Base-by-base conservation (phyloP, 192 early-diverging fungal species). In the Podila clonocystis region DNA sequence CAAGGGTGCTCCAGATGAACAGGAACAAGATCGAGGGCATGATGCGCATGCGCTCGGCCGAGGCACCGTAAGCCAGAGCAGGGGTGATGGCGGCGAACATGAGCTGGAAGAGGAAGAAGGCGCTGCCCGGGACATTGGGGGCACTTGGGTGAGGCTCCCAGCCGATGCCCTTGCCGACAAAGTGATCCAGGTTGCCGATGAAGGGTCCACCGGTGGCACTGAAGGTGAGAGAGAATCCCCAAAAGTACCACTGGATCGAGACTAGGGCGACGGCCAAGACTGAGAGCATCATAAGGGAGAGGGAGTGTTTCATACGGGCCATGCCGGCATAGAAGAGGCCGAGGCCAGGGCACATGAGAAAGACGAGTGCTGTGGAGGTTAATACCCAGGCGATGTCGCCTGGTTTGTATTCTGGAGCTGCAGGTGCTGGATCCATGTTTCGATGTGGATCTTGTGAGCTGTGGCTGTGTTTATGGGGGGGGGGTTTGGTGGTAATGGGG, bases 81-180 rank as follows among this genome's bases (percentile, higher is more conserved):
- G 91, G 91, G 12, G 93, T 93, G 59, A 95, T 74, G 12, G 87
- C 86, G 0, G 94, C 93, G 84, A 94, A 95, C 93, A 95, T 94
- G 66, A 91, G 84, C 82, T 96, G 95, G 82, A 91, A 94, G 31
- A 93, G 75, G 41, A 91, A 86, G 74, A 89, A 93, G 19, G 90
- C 88, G 9, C 85, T 72, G 11, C 82, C 86, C 0, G 94, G 95
- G 29, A 95, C 84, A 5, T 83, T 90, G 9, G 88, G 89, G 9
- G 88, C 86, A 29, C 84, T 87, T 17, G 86, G 84, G 67, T 87
- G 85, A 41, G 89, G 87, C 17, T 85, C 83, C 61, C 75, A 72
- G 36, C 84, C 78, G 66, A 94, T 89, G 30, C 86, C 83, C 33
- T 88, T 86, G 28, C 92, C 86, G 59, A 93, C 70, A 77, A 88